Evolutionary conservation across 805 yeast species (phyloP).

Genomic region (Millerago galiae): DNA sequence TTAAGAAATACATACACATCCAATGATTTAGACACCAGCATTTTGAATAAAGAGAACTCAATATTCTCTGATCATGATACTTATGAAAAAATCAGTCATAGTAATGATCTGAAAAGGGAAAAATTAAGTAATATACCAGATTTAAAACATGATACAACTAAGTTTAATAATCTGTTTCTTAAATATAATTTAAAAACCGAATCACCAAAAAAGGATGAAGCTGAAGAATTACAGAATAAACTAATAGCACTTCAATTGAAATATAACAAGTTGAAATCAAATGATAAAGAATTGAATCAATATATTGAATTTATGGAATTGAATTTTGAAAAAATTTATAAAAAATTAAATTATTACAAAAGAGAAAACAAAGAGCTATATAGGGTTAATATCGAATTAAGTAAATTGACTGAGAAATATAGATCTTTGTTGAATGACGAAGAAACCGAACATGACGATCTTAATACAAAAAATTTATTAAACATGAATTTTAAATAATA

Average conservation of each 20-base stretch:
- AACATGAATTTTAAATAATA: not conserved
- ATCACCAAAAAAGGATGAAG: not conserved
- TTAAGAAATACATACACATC: constrained; percentile 9
- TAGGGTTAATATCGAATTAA: constrained; percentile 10
- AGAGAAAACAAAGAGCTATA: constrained; percentile 10
- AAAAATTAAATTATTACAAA: constrained; percentile 2
- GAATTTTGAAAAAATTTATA: constrained; percentile 10
- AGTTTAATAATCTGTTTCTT: not conserved
- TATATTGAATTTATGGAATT: constrained; percentile 17
- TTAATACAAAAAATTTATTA: constrained; percentile 5
- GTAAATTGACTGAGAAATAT: constrained; percentile 5
- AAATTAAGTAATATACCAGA: constrained; percentile 3
- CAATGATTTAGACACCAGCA: constrained; percentile 8
- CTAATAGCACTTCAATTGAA: constrained; percentile 3
- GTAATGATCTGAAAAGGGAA: constrained; percentile 14
- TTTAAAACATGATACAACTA: not conserved
- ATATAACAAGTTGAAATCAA: constrained; percentile 8
- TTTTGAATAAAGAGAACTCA: constrained; percentile 12
- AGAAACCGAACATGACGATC: too few relatives aligned
- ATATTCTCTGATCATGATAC: constrained; percentile 9
- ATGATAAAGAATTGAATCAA: constrained; percentile 8
- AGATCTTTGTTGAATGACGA: not conserved
- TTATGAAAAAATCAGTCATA: constrained; percentile 3
- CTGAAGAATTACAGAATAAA: not conserved
- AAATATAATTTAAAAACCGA: not conserved